Evolutionary conservation across 2,329 filamentous ascomycete genomes (phyloP).

Genomic region (Geosmithia putterillii): DNA sequence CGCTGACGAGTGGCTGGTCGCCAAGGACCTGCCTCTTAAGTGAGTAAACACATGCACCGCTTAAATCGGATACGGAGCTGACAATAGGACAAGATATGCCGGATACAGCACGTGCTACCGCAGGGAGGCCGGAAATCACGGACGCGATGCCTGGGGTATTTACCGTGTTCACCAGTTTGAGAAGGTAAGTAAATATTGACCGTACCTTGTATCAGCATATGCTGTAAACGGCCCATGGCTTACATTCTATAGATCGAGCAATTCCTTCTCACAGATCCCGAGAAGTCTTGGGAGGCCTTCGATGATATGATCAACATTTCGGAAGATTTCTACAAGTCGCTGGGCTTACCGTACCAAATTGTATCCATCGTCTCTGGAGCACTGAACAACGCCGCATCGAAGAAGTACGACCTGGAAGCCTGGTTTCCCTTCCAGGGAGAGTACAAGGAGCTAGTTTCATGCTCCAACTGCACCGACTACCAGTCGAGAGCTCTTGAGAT

Average conservation of each 20-base stretch:
- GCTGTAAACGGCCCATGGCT: conserved; percentile 1
- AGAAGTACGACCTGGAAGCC: conserved; percentile 93
- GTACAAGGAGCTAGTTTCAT: conserved; percentile 96
- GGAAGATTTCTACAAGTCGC: conserved; percentile 89
- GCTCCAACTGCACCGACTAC: conserved; percentile 97
- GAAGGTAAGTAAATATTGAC: conserved; percentile 41
- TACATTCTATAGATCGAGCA: conserved; percentile 45
- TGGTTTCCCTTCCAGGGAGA: conserved; percentile 95
- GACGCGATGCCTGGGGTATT: conserved; percentile 92
- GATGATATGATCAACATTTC: conserved; percentile 85
- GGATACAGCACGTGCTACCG: conserved; percentile 94
- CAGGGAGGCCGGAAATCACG: conserved; percentile 78
- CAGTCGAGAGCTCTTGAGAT: conserved; percentile 92
- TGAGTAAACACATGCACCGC: conserved; percentile 16
- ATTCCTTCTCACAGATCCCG: conserved; percentile 70
- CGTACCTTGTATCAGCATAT: not conserved
- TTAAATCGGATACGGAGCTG: not conserved
- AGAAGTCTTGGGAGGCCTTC: conserved; percentile 87
- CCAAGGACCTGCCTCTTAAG: conserved; percentile 80
- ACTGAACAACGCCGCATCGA: conserved; percentile 62
- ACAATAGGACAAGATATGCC: conserved; percentile 50
- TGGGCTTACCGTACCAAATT: conserved; percentile 81
- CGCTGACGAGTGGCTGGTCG: conserved; percentile 83
- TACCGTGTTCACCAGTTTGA: conserved; percentile 98
- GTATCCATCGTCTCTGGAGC: conserved; percentile 95